Percentiles rank a stretch among this genome's conserved stretches.
Conservation (phyloP, 2,329 filamentous ascomycete genomes). For the Metarhizium album region DNA sequence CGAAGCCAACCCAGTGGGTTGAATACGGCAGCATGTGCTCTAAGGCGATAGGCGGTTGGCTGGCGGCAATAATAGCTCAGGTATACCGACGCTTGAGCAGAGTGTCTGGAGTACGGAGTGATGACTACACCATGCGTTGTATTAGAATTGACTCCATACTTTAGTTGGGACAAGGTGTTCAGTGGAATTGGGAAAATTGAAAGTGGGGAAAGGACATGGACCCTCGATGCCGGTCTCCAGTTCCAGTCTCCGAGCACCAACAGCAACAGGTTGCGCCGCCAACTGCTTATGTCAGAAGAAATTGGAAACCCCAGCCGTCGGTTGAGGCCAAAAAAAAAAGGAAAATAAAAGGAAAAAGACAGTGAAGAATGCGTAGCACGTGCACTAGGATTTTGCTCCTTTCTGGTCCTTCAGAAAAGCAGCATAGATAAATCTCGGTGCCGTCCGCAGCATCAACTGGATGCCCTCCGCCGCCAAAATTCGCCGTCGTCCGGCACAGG, state of each 20-base stretch:
- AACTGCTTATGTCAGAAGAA: background rate
- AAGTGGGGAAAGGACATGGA: conserved; percentile 1
- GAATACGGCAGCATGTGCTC: background rate
- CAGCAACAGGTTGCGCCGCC: too few relatives aligned
- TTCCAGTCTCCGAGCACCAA: too few relatives aligned
- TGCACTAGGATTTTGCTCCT: background rate
- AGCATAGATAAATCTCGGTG: background rate
- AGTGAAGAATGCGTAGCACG: too few relatives aligned
- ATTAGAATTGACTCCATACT: too few relatives aligned
- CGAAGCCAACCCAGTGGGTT: background rate
- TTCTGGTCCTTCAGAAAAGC: background rate
- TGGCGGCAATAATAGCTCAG: background rate
- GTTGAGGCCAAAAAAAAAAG: too few relatives aligned
- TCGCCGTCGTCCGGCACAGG: too few relatives aligned
- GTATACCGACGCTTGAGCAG: background rate
- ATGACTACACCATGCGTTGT: too few relatives aligned
- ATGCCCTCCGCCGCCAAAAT: background rate
- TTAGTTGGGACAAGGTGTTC: background rate
- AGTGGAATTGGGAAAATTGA: background rate
- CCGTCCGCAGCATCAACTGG: background rate
- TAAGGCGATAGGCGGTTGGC: background rate
- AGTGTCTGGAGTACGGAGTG: background rate
- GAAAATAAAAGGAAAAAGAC: too few relatives aligned
- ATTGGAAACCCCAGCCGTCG: too few relatives aligned
- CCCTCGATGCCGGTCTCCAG: background rate